Percentiles rank a stretch among this genome's conserved stretches.
phyloP scores from a whole-genome alignment of 2,329 filamentous ascomycete species.

The Chrysoporthe austroafricana region DNA sequence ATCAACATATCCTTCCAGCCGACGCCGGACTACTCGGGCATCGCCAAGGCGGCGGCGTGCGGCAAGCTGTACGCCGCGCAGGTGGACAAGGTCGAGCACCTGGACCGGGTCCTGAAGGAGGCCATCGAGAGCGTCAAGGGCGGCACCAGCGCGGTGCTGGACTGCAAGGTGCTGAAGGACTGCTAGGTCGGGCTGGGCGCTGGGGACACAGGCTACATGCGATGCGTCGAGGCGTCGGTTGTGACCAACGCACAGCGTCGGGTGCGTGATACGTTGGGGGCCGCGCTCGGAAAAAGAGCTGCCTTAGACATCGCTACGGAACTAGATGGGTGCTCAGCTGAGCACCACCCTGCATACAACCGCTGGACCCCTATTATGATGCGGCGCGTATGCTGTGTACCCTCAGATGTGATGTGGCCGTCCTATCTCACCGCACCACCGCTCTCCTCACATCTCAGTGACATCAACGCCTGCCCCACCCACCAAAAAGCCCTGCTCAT shows the following conservation, averaged over 20 bases:
- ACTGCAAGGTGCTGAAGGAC: slow-evolving; percentile 53
- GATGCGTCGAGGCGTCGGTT: neutral
- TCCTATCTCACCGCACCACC: neutral
- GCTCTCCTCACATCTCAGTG: no score
- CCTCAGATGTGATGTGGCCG: neutral
- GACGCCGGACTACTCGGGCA: slow-evolving; percentile 61
- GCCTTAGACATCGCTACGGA: neutral
- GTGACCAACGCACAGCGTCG: neutral
- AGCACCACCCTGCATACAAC: neutral
- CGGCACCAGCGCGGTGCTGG: slow-evolving; percentile 57
- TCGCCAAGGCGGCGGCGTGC: slow-evolving; percentile 62
- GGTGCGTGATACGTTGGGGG: no score
- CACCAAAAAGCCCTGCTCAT: no score
- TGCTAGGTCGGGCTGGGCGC: slow-evolving; percentile 38
- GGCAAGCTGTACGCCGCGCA: slow-evolving; percentile 55
- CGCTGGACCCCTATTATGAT: neutral
- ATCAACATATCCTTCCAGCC: slow-evolving; percentile 65
- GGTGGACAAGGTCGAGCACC: slow-evolving; percentile 50
- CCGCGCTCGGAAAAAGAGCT: neutral
- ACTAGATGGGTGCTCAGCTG: neutral
- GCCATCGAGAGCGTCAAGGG: slow-evolving; percentile 55
- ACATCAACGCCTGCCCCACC: no score
- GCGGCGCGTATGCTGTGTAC: neutral
- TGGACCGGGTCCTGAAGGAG: slow-evolving; percentile 52
- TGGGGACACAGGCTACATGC: neutral